Conservation (phyloP, 106 monocot species). For the Dioscorea zingiberensis region DNA sequence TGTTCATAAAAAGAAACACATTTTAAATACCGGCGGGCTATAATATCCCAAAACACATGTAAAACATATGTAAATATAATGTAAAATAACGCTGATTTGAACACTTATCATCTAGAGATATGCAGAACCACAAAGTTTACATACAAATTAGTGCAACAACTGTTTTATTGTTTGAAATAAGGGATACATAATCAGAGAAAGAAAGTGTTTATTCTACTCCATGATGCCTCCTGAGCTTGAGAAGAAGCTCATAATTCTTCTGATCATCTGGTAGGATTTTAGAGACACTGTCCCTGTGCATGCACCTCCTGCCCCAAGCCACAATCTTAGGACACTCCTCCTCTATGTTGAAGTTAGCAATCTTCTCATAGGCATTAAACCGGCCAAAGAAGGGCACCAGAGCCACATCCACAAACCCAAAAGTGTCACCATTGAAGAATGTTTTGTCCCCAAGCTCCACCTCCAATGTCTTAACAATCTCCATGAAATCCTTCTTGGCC, state of each 20-base stretch:
- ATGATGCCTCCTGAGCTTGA: neutral
- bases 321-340: constrained; percentile 23
- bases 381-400: constrained; percentile 21
- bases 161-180: no score
- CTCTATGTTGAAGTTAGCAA: constrained; percentile 20
- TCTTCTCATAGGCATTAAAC: constrained; percentile 21
- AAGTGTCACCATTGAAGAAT: constrained; percentile 24
- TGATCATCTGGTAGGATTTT: constrained; percentile 12
- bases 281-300: constrained; percentile 30
- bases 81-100: no score
- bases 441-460: constrained; percentile 25
- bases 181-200: no score
- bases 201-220: constrained; percentile 6
- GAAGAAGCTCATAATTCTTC: constrained; percentile 6
- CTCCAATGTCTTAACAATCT: constrained; percentile 21
- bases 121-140: no score
- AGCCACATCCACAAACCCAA: constrained; percentile 33
- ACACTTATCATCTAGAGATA: no score
- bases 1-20: no score
- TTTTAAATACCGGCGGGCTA: no score
- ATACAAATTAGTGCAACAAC: no score
- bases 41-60: no score
- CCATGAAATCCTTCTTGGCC: constrained; percentile 25
- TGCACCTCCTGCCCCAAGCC: constrained; percentile 36
- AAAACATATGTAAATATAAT: no score